Percentiles rank a stretch among this genome's conserved stretches.
Evolutionary conservation across 345 rosid species (phyloP).

Genomic region (Salix suchowensis): DNA sequence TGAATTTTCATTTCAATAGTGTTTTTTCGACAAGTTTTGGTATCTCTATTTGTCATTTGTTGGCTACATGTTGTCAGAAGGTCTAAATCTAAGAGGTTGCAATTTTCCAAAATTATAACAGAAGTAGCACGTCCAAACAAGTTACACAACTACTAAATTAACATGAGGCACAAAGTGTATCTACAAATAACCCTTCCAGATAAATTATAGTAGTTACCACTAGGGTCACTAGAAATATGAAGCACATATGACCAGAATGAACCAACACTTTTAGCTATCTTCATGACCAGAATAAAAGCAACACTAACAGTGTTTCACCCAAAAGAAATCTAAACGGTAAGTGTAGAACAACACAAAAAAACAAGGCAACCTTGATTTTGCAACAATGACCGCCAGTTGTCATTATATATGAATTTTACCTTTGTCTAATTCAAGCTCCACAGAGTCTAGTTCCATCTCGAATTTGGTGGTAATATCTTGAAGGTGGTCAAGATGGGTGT

Average conservation of each 20-base stretch:
- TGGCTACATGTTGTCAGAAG: neutral
- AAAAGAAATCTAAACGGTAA: neutral
- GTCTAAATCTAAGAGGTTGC: neutral
- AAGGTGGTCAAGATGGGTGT: slow-evolving; percentile 90
- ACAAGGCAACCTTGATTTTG: neutral
- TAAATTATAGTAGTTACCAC: neutral
- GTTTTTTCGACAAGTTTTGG: neutral
- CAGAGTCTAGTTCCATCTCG: slow-evolving; percentile 84
- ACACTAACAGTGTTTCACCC: neutral
- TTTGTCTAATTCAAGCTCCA: slow-evolving; percentile 88
- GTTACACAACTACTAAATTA: neutral
- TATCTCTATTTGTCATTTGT: neutral
- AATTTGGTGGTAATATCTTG: slow-evolving; percentile 82
- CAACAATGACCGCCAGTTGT: neutral
- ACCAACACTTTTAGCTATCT: neutral
- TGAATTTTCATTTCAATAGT: neutral
- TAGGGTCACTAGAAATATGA: neutral
- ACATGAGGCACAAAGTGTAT: neutral
- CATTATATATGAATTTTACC: slow-evolving; percentile 39
- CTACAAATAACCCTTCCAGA: neutral
- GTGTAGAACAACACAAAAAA: neutral
- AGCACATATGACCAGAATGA: neutral
- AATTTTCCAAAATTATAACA: neutral
- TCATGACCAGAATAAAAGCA: neutral
- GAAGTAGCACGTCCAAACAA: neutral